Evolutionary conservation across 345 rosid species (phyloP).

Genomic region (Streptanthus diversifolius): DNA sequence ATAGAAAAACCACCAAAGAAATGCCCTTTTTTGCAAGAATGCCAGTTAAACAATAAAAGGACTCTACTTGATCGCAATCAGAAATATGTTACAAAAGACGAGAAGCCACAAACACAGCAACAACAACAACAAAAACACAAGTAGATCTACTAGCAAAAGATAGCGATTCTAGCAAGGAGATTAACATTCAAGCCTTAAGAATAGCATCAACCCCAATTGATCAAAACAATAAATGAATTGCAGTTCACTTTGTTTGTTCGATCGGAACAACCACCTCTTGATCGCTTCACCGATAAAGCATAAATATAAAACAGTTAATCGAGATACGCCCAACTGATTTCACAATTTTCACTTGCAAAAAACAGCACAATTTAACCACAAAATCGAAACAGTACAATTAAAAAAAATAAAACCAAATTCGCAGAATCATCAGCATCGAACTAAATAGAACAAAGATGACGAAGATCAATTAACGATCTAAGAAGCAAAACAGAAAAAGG

Average conservation of each 20-base stretch:
- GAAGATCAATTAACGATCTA: slow-evolving; percentile 33
- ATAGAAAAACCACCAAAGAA: neutral
- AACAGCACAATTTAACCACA: neutral
- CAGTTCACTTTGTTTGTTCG: slow-evolving; percentile 6
- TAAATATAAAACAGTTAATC: neutral
- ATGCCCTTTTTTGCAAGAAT: neutral
- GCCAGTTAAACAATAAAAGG: neutral
- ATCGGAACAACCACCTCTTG: slow-evolving; percentile 13
- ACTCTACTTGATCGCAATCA: slow-evolving; percentile 11
- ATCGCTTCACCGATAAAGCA: neutral
- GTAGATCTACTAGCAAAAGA: slow-evolving; percentile 16
- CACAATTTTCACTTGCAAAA: neutral
- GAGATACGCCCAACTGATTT: neutral
- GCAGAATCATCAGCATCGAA: slow-evolving; percentile 21
- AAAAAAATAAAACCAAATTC: neutral
- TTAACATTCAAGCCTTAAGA: neutral
- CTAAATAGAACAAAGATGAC: neutral
- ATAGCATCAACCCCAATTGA: slow-evolving; percentile 17
- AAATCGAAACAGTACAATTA: neutral
- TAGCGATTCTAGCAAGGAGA: neutral
- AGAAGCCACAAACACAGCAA: neutral
- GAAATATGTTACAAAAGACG: neutral
- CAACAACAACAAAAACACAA: neutral
- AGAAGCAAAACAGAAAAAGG: neutral
- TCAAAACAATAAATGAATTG: neutral